Conservation (phyloP, 2,329 filamentous ascomycete species). For the Ascochyta fabae region DNA sequence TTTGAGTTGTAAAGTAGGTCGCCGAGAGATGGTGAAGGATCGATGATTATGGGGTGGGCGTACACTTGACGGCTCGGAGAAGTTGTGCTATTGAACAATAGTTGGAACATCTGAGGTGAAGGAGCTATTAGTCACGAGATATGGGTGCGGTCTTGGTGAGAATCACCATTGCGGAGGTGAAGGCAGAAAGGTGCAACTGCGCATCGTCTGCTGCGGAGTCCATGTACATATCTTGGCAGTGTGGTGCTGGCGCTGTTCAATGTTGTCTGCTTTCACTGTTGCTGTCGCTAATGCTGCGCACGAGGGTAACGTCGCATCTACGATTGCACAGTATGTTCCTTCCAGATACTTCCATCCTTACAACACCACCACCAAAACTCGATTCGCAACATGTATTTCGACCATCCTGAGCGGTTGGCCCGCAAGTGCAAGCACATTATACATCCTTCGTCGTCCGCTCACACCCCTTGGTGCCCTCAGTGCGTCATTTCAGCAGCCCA, state of each 20-base stretch:
- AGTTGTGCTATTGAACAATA: not conserved
- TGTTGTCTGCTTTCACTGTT: conserved; percentile 4
- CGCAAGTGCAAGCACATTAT: conserved; percentile 32
- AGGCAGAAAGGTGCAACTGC: conserved; percentile 3
- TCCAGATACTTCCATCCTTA: not conserved
- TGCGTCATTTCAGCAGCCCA: conserved; percentile 24
- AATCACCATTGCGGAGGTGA: conserved; percentile 12
- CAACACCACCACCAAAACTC: not conserved
- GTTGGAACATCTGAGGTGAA: conserved; percentile 20
- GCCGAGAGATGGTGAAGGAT: not conserved
- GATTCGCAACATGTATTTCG: conserved; percentile 6
- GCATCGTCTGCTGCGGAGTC: not conserved
- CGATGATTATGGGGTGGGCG: not conserved
- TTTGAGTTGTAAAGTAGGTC: not conserved
- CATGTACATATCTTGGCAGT: not conserved
- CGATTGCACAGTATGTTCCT: not conserved
- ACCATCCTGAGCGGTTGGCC: conserved; percentile 23
- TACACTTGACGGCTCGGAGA: not conserved
- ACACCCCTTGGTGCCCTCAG: conserved; percentile 27
- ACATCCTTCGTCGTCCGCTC: conserved; percentile 28
- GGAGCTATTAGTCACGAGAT: not conserved
- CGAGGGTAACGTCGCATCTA: not conserved
- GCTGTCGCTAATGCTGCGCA: not conserved
- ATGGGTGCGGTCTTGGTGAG: not conserved
- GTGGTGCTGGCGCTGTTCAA: not conserved